Evolutionary conservation across 352 stramenopile species (phyloP), one percentile per base, ranked within the genome.

Genomic region (Elongisporangium prolatum): DNA sequence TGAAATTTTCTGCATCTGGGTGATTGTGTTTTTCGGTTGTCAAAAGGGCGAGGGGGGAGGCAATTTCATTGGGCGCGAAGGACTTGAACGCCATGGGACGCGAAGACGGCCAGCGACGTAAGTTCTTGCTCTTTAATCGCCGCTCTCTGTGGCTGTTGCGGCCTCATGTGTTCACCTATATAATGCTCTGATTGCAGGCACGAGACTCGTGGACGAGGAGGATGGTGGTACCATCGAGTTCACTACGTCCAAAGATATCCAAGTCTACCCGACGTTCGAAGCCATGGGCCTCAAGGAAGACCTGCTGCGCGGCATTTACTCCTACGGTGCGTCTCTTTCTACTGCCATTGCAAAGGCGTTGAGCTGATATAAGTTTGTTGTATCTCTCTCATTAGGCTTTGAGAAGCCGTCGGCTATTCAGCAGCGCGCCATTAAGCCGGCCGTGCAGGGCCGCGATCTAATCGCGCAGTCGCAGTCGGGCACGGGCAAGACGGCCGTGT

Each of bases 331-430:
- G 60, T 25, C 3, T 34, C 22, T 52, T 3, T 11, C 61, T 20
- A 3, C 44, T 14, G 1, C 63, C 17, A 48, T 1, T 17, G 40
- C 34, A 25, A 56, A 16, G 16, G 58, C 25, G 4, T 16, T 25
- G 18, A 52, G 34, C 64, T 18, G 24, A 54, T 17, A 44, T 61
- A 18, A 50, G 38, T 55, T 16, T 68, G 16, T n/a, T n/a, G n/a
- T n/a, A 13, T 63, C 48, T 57, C 49, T 53, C 24, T 49, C 50
- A 16, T 38, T 18, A 86, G 80, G 87, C 24, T 99, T 99, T 69
- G 97, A 99, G 74, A 98, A 97, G 67, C 97, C 97, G 7, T 98
- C 92, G 34, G 97, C 97, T 16, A 99, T 99, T 76, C 97, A 99
- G 80, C 97, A 99, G 70, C 84, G 97, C 20, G 97, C 96, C 14